Percentiles rank a stretch among this genome's conserved stretches.
Evolutionary conservation across 768 basidiomycete genomes (phyloP).

Genomic region (Pleurotus sapidus): DNA sequence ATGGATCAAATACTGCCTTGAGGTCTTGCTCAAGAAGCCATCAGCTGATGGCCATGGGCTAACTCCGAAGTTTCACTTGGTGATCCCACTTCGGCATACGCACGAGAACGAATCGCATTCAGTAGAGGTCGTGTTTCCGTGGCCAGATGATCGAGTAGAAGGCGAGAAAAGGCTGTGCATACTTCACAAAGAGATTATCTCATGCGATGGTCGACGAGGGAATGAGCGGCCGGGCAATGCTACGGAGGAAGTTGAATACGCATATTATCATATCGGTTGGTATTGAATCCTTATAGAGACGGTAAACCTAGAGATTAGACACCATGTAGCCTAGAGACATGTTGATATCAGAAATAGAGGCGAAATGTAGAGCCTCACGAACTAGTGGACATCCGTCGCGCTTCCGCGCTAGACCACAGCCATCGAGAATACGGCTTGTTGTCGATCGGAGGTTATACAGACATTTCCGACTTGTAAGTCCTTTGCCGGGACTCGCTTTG

Average conservation of each 20-base stretch:
- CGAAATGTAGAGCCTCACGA: too few species aligned
- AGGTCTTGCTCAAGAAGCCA: conserved; percentile 39
- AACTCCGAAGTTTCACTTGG: conserved; percentile 54
- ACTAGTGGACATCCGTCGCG: too few species aligned
- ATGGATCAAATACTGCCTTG: conserved; percentile 68
- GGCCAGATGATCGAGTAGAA: conserved; percentile 7
- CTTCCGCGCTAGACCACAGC: too few species aligned
- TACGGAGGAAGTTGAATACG: conserved; percentile 59
- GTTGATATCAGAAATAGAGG: too few species aligned
- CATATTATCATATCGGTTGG: conserved; percentile 77
- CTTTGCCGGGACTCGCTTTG: too few species aligned
- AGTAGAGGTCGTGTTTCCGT: conserved; percentile 53
- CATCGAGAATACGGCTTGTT: too few species aligned
- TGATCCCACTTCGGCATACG: conserved; percentile 73
- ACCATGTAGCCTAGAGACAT: too few species aligned
- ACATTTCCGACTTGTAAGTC: too few species aligned
- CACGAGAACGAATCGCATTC: conserved; percentile 56
- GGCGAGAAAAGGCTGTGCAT: conserved; percentile 38
- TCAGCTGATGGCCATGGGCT: background rate
- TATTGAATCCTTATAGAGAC: conserved; percentile 13
- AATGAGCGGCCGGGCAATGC: background rate
- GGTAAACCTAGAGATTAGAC: too few species aligned
- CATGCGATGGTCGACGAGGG: conserved; percentile 48
- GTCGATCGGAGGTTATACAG: too few species aligned
- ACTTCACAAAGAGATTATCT: conserved; percentile 48